Conservation (phyloP, 129 eudicot genomes). For the Helianthus tuberosus region DNA sequence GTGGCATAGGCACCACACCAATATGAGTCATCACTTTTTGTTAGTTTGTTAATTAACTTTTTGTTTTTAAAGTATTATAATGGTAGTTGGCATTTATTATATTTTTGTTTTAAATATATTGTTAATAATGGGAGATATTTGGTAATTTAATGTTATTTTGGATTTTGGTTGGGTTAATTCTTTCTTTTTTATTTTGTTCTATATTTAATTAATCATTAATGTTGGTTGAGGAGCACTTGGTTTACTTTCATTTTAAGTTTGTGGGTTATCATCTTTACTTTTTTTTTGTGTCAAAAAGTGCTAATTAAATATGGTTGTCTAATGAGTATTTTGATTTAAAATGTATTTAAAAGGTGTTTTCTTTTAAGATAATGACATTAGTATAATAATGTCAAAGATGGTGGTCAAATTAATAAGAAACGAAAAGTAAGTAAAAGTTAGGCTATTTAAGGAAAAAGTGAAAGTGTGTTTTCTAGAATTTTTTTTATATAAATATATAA, state of each 20-base stretch:
- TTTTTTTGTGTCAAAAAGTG: neutral
- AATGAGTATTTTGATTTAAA: neutral
- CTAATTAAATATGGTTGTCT: neutral
- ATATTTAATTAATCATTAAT: conserved; percentile 5
- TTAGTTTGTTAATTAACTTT: neutral
- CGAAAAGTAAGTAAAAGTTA: neutral
- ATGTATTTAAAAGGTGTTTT: neutral
- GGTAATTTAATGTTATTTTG: too few relatives aligned
- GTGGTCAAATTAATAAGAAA: neutral
- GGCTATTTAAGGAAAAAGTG: neutral
- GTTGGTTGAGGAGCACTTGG: conserved; percentile 1
- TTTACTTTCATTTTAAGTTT: conserved; percentile 11
- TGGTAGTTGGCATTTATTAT: neutral
- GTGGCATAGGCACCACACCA: neutral
- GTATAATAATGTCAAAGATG: neutral
- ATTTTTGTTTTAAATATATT: neutral
- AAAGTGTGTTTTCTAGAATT: neutral
- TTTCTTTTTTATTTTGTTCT: neutral
- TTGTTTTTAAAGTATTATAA: neutral
- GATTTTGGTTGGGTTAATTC: neutral
- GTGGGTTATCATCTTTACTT: neutral
- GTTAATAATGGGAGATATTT: neutral
- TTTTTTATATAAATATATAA: too few relatives aligned
- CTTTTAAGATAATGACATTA: neutral
- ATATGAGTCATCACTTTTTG: conserved; percentile 9